A percentile compares a stretch with the other conserved stretches of the same genome.
phyloP scores from a whole-genome alignment of 2,329 filamentous ascomycete genomes.

The Ceratocystis diversiconidia region DNA sequence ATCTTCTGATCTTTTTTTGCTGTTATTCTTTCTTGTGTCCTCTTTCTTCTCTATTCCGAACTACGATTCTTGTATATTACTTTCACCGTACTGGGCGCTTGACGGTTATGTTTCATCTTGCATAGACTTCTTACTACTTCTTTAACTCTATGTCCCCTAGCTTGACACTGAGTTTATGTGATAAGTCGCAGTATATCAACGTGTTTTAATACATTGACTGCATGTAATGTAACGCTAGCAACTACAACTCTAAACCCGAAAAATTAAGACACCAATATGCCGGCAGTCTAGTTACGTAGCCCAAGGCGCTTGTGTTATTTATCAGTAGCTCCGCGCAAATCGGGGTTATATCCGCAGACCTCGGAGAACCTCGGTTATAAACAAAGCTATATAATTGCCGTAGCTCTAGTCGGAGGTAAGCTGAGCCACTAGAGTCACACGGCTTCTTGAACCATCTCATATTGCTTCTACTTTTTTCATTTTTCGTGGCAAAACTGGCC shows the following conservation, averaged over 20 bases:
- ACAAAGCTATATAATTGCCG: neutral
- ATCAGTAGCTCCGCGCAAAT: neutral
- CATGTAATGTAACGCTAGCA: too few species aligned
- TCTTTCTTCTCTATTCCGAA: neutral
- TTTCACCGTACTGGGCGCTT: neutral
- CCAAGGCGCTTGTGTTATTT: neutral
- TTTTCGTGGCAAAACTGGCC: neutral
- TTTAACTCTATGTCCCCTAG: neutral
- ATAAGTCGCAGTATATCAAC: neutral
- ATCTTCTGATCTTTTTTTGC: neutral
- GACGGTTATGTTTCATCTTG: neutral
- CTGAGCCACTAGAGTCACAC: too few species aligned
- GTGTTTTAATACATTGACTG: neutral
- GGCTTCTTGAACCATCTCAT: neutral
- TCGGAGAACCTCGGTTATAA: neutral
- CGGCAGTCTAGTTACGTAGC: neutral
- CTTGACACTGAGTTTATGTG: neutral
- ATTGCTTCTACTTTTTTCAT: neutral
- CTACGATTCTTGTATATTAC: conserved; percentile 3
- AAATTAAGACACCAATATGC: neutral
- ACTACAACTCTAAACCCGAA: neutral
- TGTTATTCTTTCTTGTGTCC: neutral
- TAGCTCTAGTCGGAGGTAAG: neutral
- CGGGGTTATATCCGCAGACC: too few species aligned
- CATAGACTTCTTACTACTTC: neutral